Evolutionary conservation across 805 yeast species (phyloP).

Genomic region (Kregervanrija pseudodelftensis): DNA sequence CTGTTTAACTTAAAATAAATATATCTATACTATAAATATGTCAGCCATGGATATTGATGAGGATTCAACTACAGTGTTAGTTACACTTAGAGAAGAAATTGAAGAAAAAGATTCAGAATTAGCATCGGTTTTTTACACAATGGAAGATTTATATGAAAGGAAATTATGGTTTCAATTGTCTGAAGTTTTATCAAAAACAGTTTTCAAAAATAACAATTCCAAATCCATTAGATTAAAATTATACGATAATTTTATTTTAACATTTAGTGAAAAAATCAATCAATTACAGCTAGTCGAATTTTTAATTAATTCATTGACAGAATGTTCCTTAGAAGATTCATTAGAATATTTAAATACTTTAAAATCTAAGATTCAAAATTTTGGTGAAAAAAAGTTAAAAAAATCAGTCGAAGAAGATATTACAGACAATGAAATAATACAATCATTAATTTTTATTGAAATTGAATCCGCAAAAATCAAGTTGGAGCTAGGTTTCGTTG

Average conservation of each 20-base stretch:
- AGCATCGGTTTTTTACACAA: constrained; percentile 50
- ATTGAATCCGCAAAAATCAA: constrained; percentile 72
- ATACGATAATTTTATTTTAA: constrained; percentile 61
- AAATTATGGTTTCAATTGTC: constrained; percentile 95
- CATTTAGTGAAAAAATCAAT: constrained; percentile 65
- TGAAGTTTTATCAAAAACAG: constrained; percentile 45
- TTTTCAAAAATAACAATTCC: constrained; percentile 52
- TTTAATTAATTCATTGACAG: constrained; percentile 45
- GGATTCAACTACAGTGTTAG: constrained; percentile 42
- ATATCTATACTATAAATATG: not conserved
- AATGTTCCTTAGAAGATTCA: constrained; percentile 39
- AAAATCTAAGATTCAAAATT: constrained; percentile 38
- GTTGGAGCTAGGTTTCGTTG: constrained; percentile 43
- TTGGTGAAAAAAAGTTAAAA: constrained; percentile 27
- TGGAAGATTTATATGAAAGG: constrained; percentile 82
- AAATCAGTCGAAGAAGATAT: constrained; percentile 24
- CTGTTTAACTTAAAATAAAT: too few relatives aligned
- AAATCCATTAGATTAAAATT: constrained; percentile 53
- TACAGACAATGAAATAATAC: constrained; percentile 27
- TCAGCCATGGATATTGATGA: constrained; percentile 15
- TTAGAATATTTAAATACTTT: constrained; percentile 40
- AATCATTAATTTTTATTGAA: constrained; percentile 53
- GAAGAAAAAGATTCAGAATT: constrained; percentile 46
- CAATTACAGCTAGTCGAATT: constrained; percentile 74
- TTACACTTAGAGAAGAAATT: constrained; percentile 57